phyloP scores from a whole-genome alignment of 2,329 filamentous ascomycete genomes.

The Fusarium luffae region DNA sequence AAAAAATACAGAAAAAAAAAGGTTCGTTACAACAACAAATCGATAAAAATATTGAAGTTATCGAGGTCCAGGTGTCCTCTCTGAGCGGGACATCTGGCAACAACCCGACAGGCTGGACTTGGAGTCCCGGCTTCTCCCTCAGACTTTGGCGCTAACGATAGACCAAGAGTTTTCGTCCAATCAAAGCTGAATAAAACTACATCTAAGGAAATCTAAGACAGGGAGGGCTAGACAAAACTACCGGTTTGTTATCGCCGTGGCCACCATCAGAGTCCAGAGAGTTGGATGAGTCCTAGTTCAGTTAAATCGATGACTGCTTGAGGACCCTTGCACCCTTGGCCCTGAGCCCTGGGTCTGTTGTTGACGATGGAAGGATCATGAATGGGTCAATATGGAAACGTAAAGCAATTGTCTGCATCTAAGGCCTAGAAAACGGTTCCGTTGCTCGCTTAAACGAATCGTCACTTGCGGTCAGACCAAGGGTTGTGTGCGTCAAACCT shows the following conservation, averaged over 20 bases:
- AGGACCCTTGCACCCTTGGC: constrained; percentile 21
- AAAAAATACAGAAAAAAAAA: constrained; percentile 8
- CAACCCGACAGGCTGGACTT: constrained; percentile 48
- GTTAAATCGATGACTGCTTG: constrained; percentile 29
- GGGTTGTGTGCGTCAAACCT: constrained; percentile 30
- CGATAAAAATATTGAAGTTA: background rate
- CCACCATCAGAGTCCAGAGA: constrained; percentile 36
- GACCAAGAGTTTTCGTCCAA: constrained; percentile 22
- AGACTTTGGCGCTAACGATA: constrained; percentile 32
- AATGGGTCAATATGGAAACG: constrained; percentile 10
- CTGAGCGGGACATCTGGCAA: constrained; percentile 41
- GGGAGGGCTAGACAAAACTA: constrained; percentile 33
- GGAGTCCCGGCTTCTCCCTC: constrained; percentile 50
- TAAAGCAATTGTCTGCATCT: constrained; percentile 4
- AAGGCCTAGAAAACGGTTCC: constrained; percentile 30
- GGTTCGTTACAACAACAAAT: constrained; percentile 10
- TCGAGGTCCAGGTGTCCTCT: constrained; percentile 19
- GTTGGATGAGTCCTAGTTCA: constrained; percentile 29
- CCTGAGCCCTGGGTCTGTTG: constrained; percentile 10
- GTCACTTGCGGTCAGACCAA: constrained; percentile 28
- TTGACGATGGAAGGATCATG: background rate
- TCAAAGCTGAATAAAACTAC: constrained; percentile 14
- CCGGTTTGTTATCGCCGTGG: constrained; percentile 51
- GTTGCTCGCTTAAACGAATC: constrained; percentile 33
- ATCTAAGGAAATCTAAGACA: constrained; percentile 33